Evolutionary conservation across 78 protist genomes (phyloP).

Genomic region (Andalucia godoyi): DNA sequence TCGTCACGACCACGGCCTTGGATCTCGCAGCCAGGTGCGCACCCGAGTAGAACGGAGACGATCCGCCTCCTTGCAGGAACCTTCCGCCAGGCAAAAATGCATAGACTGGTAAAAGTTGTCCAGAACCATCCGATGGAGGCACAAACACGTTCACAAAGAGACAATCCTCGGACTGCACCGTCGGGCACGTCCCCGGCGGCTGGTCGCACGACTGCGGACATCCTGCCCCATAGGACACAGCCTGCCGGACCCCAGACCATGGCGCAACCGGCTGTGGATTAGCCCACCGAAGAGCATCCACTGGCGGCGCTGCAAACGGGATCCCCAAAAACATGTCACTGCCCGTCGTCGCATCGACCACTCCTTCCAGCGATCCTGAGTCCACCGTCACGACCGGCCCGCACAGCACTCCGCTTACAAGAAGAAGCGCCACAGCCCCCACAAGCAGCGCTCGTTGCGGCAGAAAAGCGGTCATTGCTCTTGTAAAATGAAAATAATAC

Average conservation of each 20-base stretch:
- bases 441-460: too few species aligned
- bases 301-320: background rate
- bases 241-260: background rate
- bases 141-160: background rate
- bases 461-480: too few species aligned
- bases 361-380: too few species aligned
- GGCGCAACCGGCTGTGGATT: background rate
- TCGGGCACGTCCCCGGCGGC: background rate
- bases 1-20: background rate
- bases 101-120: slow-evolving; percentile 13
- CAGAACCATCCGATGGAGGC: background rate
- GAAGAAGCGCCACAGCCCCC: too few species aligned
- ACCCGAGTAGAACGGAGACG: background rate
- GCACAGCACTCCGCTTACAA: too few species aligned
- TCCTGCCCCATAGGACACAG: background rate
- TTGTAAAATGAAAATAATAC: too few species aligned
- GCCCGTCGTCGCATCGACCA: too few species aligned
- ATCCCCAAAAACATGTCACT: too few species aligned
- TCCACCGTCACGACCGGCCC: too few species aligned
- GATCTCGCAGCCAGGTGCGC: slow-evolving; percentile 1
- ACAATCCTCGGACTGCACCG: slow-evolving; percentile 27
- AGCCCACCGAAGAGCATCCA: background rate
- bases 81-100: slow-evolving; percentile 34
- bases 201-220: background rate
- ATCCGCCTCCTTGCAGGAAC: slow-evolving; percentile 4